phyloP scores from a whole-genome alignment of 2,329 filamentous ascomycete species.

The Penicillium sp. region DNA sequence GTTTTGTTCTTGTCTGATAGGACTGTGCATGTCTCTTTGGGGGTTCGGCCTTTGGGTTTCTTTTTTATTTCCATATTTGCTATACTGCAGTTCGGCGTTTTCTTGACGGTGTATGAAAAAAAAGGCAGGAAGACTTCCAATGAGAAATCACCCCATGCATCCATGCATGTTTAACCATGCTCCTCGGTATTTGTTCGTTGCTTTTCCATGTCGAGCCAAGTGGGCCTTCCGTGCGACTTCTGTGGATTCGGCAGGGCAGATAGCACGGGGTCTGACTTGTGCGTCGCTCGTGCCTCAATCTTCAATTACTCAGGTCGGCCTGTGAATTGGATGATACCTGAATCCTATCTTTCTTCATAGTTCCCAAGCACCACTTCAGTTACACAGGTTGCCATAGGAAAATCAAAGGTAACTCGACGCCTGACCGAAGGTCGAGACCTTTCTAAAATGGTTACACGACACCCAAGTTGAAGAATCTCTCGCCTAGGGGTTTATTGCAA shows the following conservation, averaged over 20 bases:
- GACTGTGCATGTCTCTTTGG: slow-evolving; percentile 48
- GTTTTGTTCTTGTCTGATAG: slow-evolving; percentile 44
- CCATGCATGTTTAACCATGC: slow-evolving; percentile 11
- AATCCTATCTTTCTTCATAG: neutral
- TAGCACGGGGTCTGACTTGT: too few relatives aligned
- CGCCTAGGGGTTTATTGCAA: neutral
- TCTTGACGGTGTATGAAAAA: slow-evolving; percentile 47
- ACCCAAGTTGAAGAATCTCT: neutral
- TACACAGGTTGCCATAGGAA: slow-evolving; percentile 9
- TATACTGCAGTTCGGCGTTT: slow-evolving; percentile 48
- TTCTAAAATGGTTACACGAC: slow-evolving; percentile 14
- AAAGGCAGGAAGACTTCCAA: slow-evolving; percentile 45
- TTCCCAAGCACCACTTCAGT: neutral
- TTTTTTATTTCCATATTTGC: slow-evolving; percentile 42
- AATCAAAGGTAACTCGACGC: neutral
- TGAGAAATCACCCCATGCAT: slow-evolving; percentile 34
- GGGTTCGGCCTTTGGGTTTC: slow-evolving; percentile 46
- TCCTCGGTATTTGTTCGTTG: slow-evolving; percentile 1
- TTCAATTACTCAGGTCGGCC: neutral
- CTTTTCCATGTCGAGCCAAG: neutral
- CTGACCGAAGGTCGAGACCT: neutral
- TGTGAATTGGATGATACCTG: neutral
- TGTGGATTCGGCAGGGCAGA: slow-evolving; percentile 3
- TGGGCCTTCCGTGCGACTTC: slow-evolving; percentile 16
- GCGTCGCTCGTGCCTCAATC: neutral